phyloP scores from a whole-genome alignment of 2,329 filamentous ascomycete genomes.

The Hawksworthiomyces lignivorus region DNA sequence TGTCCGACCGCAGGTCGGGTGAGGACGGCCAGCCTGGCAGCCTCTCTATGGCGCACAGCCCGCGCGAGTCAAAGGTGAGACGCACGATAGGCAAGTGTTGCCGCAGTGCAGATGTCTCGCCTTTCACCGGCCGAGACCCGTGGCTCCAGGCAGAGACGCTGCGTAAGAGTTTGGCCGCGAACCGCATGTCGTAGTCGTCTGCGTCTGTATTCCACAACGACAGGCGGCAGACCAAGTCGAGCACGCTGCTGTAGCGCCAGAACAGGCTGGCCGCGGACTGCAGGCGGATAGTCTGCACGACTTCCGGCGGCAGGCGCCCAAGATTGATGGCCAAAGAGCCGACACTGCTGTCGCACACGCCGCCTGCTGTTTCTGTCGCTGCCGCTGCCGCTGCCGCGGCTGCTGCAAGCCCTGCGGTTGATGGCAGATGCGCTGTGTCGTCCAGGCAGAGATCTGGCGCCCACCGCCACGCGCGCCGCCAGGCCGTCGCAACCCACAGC shows the following conservation, averaged over 20 bases:
- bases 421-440: background rate
- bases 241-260: background rate
- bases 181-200: no score
- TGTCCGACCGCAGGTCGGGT: background rate
- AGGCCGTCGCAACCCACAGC: background rate
- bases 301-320: background rate
- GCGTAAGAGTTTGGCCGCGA: background rate
- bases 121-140: background rate
- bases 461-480: slow-evolving; percentile 3
- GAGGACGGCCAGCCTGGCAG: background rate
- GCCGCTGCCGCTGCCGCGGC: no score
- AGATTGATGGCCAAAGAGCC: background rate
- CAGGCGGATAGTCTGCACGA: background rate
- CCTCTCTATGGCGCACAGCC: background rate
- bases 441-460: slow-evolving; percentile 2
- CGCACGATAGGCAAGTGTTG: background rate
- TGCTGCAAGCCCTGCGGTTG: background rate
- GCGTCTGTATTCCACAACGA: background rate
- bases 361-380: no score
- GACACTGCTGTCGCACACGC: background rate
- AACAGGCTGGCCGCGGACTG: background rate
- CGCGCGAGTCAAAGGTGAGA: background rate
- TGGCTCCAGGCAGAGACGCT: background rate
- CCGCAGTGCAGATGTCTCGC: no score
- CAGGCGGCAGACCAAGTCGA: background rate